Evolutionary conservation across 176 grass and related monocot species (phyloP), one percentile per base, ranked within the genome.

Genomic region (Oryza nivara): DNA sequence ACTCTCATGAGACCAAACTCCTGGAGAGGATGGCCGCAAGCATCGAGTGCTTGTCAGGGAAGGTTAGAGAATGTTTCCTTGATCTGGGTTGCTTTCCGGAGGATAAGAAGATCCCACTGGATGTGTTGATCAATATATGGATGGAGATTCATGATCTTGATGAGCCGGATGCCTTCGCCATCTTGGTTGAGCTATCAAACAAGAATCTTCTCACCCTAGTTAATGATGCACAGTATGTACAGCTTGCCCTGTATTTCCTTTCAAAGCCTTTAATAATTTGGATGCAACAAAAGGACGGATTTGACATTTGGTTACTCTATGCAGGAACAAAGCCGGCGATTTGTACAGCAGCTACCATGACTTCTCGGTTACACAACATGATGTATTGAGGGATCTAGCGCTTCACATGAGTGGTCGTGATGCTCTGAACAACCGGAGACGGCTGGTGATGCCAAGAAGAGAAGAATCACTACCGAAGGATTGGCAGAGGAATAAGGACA

Each of bases 61-160:
- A 94, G 84, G 87, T 86, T 46, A 94, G 76, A 74, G 93, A 99
- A 77, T 99, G 97, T 69, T 99, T 99, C 81, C 91, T 99, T 68
- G 97, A 99, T 80, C 81, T 99, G 66, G 97, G 93, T 26, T 96
- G 91, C 74, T 99, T 99, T 75, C 93, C 93, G 22, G 97, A 99
- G 84, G 97, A 99, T 79, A 99, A 96, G 85, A 99, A 92, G 78
- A 99, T 99, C 79, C 93, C 93, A 52, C 88, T 99, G 13, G 93
- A 96, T 72, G 91, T 94, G 66, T 73, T 99, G 66, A 96, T 99
- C 72, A 94, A 94, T 70, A 87, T 99, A 47, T 99, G 97, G 97
- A 94, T 99, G 93, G 97, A 99, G 78, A 86, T 92, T 77, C 93
- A 96, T 88, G 97, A 96, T 80, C 85, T 99, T 83, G 93, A 96